Conservation (phyloP, 2,329 filamentous ascomycete species). For the Cercospora janseana region DNA sequence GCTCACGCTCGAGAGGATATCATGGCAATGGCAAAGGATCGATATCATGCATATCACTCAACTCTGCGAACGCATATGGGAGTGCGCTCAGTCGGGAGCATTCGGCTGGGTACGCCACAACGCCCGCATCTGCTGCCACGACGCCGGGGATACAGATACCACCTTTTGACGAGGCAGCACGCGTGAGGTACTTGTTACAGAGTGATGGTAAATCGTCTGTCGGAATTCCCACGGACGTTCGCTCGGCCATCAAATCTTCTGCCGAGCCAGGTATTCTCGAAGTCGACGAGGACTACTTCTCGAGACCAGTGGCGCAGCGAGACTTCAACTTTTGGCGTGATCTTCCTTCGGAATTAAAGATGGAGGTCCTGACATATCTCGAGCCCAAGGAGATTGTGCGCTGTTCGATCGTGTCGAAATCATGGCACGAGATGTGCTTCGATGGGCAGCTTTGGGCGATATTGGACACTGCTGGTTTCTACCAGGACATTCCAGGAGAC, state of each 20-base stretch:
- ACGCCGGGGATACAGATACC: constrained; percentile 49
- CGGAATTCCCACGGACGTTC: constrained; percentile 63
- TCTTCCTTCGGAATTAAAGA: constrained; percentile 78
- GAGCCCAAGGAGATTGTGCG: constrained; percentile 77
- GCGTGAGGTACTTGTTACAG: constrained; percentile 55
- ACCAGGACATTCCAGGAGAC: constrained; percentile 78
- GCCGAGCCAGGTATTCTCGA: constrained; percentile 35
- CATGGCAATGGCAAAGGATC: constrained; percentile 62
- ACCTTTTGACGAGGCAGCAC: constrained; percentile 53
- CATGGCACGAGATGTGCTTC: constrained; percentile 80
- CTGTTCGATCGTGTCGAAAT: constrained; percentile 71
- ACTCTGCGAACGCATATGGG: constrained; percentile 50
- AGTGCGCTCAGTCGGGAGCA: constrained; percentile 57
- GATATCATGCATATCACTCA: constrained; percentile 63
- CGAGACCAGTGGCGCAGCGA: constrained; percentile 34
- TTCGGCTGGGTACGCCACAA: constrained; percentile 56
- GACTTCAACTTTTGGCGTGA: constrained; percentile 71
- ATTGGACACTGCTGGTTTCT: constrained; percentile 76
- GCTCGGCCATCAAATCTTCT: constrained; percentile 45
- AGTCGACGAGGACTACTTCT: constrained; percentile 49
- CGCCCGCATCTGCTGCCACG: constrained; percentile 53
- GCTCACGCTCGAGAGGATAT: constrained; percentile 64
- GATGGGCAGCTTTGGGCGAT: constrained; percentile 91
- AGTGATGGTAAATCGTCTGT: constrained; percentile 53
- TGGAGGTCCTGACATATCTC: constrained; percentile 74